Evolutionary conservation across 805 yeast genomes (phyloP), one percentile per base, ranked within the genome.

Genomic region (Ogataea wickerhamii): DNA sequence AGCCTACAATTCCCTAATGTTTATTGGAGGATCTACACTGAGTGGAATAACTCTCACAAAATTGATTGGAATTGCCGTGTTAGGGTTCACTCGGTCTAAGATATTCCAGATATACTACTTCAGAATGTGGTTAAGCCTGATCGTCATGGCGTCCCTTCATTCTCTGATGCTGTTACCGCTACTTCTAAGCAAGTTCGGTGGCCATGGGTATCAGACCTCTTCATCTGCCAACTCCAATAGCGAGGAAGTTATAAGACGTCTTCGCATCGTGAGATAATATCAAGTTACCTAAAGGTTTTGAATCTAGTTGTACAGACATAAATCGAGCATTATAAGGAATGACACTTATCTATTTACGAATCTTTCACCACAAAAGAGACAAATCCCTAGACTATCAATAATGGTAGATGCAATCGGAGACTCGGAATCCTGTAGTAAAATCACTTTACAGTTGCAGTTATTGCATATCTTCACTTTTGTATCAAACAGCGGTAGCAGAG

Each of bases 51-150:
- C 95, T 3, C 55, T 87, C 48, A 93, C 98, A 1, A 91, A 91
- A 55, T 63, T 91, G 17, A 80, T 93, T 49, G 98, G 98, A 1
- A 87, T 91, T 1, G 61, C 72, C 18, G 95, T 91, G 8, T 66
- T 91, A 26, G 95, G 94, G 4, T 88, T 89, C 58, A 87, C 98
- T 0, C 68, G 76, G 45, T 86, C 96, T 14, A 80, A 83, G 58
- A 89, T 91, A 21, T 93, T 91, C 60, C 94, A 87, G 49, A 76
- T 91, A 2, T 91, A 87, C 61, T 91, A 93, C 59, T 91, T 91
- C 70, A 67, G 95, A 44, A 89, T 91, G 96, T 91, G 98, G 98
- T 63, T 85, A 10, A 69, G 88, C 1, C 68, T 91, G 43, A 82
- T 91, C 6, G 44, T 83, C 1, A 67, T 85, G 39, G 96, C 95